Evolutionary conservation across 768 basidiomycete species (phyloP).

Genomic region (Pleurotus salmoneostramineus): DNA sequence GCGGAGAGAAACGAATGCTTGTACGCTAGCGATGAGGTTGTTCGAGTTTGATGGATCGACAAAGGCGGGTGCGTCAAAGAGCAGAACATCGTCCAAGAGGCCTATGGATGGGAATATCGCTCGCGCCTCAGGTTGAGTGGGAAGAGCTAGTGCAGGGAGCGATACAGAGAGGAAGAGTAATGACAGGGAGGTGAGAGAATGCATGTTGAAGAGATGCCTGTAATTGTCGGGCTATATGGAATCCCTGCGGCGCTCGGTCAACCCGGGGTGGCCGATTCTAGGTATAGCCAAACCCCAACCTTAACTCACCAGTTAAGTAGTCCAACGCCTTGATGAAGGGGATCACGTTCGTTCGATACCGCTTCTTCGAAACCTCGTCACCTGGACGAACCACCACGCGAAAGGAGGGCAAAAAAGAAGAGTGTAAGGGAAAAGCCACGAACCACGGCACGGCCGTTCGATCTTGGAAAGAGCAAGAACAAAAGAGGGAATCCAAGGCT

Average conservation of each 20-base stretch:
- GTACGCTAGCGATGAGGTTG: slow-evolving; percentile 26
- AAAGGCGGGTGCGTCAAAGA: slow-evolving; percentile 37
- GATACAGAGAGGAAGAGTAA: background rate
- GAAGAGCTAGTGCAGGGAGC: background rate
- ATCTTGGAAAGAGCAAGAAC: background rate
- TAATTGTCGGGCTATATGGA: too few species aligned
- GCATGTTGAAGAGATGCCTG: background rate
- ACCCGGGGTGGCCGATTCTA: background rate
- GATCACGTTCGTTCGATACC: background rate
- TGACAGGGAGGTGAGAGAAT: background rate
- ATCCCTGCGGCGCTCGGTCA: background rate
- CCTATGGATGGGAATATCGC: slow-evolving; percentile 12
- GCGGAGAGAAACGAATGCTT: slow-evolving; percentile 32
- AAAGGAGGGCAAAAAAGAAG: background rate
- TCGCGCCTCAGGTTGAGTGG: background rate
- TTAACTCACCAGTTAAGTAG: too few species aligned
- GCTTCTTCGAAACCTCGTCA: background rate
- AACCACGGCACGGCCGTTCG: slow-evolving; percentile 4
- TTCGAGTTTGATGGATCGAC: slow-evolving; percentile 27
- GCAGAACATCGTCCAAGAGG: slow-evolving; percentile 27
- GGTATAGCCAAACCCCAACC: background rate
- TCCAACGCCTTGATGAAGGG: background rate
- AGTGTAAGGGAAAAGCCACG: too few species aligned
- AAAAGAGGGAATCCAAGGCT: background rate
- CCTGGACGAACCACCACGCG: background rate